Evolutionary conservation across 1,139 yeast genomes (phyloP).

Genomic region (Saccharomyces hybrid): DNA sequence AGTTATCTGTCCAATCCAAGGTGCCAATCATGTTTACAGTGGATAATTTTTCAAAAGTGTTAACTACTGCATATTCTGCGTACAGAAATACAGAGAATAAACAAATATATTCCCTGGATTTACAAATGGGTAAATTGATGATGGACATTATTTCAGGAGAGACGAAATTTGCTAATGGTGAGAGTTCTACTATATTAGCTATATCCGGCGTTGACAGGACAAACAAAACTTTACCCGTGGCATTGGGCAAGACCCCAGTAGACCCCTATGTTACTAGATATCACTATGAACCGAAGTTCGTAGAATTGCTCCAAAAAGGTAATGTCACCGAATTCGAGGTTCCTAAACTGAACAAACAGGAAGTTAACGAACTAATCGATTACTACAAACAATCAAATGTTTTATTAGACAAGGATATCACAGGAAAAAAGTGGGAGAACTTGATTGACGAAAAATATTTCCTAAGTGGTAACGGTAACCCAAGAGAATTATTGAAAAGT

Average conservation of each 20-base stretch:
- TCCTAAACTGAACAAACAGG: constrained; percentile 45
- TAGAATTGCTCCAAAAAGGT: constrained; percentile 41
- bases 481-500: constrained; percentile 54
- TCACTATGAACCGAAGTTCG: constrained; percentile 50
- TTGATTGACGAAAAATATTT: constrained; percentile 48
- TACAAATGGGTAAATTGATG: constrained; percentile 61
- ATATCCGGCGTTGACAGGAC: constrained; percentile 44
- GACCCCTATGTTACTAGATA: constrained; percentile 49
- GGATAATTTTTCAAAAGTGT: constrained; percentile 67
- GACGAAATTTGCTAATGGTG: constrained; percentile 35
- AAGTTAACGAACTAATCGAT: constrained; percentile 46
- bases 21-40: constrained; percentile 63
- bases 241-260: constrained; percentile 46
- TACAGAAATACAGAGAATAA: constrained; percentile 55
- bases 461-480: constrained; percentile 74
- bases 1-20: constrained; percentile 37
- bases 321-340: constrained; percentile 45
- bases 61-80: constrained; percentile 48
- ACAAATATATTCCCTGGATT: constrained; percentile 52
- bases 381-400: constrained; percentile 53
- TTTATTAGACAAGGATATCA: constrained; percentile 39
- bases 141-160: constrained; percentile 53
- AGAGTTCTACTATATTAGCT: constrained; percentile 65
- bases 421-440: constrained; percentile 32
- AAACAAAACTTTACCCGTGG: constrained; percentile 53